Evolutionary conservation across 805 yeast species (phyloP).

Genomic region (Candida ortonii): DNA sequence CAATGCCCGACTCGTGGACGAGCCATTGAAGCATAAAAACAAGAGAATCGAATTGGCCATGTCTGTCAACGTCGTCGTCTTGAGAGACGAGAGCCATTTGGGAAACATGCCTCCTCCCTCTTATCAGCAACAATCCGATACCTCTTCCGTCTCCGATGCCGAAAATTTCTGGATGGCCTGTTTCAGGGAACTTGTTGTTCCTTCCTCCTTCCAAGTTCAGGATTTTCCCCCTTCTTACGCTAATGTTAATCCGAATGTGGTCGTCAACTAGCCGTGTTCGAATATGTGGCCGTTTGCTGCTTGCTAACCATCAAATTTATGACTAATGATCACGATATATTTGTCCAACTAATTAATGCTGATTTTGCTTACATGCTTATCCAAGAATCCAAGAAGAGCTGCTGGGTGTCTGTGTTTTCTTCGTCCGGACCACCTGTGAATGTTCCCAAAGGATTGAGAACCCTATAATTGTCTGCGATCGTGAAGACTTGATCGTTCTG

Average conservation of each 20-base stretch:
- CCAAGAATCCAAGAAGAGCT: constrained; percentile 32
- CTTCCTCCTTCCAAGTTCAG: constrained; percentile 17
- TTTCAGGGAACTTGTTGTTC: constrained; percentile 11
- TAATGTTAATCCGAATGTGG: no score
- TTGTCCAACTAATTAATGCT: not conserved
- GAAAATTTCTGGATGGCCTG: constrained; percentile 4
- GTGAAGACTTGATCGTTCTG: constrained; percentile 29
- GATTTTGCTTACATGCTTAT: constrained; percentile 25
- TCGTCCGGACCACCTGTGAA: constrained; percentile 18
- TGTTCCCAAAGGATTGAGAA: constrained; percentile 21
- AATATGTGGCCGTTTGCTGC: no score
- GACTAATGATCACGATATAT: not conserved
- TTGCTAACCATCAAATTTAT: no score
- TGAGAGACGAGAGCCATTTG: constrained; percentile 19
- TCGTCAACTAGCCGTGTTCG: no score
- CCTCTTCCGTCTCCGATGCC: constrained; percentile 4
- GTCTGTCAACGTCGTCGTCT: constrained; percentile 18
- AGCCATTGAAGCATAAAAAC: constrained; percentile 5
- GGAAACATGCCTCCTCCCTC: constrained; percentile 26
- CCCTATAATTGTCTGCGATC: constrained; percentile 33
- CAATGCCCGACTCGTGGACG: constrained; percentile 22
- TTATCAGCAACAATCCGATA: constrained; percentile 10
- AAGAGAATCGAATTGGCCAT: constrained; percentile 26
- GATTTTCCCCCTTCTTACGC: constrained; percentile 6
- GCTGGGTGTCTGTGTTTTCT: constrained; percentile 12